Base-by-base conservation (phyloP, 192 early-diverging fungal species). In the Coemansia sp. region DNA sequence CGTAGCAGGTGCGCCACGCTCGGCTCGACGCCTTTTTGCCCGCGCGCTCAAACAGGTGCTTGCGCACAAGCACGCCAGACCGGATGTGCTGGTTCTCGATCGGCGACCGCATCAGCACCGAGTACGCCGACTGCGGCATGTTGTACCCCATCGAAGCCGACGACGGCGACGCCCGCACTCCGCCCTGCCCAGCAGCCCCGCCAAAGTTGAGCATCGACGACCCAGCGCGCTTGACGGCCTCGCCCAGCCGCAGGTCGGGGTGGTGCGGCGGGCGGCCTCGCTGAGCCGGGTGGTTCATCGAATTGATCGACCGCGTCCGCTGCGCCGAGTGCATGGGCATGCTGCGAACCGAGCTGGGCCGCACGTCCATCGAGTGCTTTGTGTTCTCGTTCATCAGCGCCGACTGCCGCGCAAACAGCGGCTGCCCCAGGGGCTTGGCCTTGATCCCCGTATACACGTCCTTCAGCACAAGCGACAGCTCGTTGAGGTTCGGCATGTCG, bases 11-110 rank as follows among this genome's bases (percentile, higher is more conserved):
- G 66, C 85, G 85, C 96, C 96, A 97, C n/a, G 87, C 87, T 13
- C 95, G 90, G 76, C 94, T 86, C 44, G 91, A 91, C 8, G 93
- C 92, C 83, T 93, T 94, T 65, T 93, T 89, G 60, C 89, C 91
- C 0, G 85, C 86, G 16, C 86, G 79, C 65, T 94, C 94, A 75
- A 91, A 87, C 63, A 93, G 71, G 75, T 96, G 93, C 80, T 98
- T 98, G 55, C 95, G 87, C 73, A 94, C 90, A 36, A 98, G 86
- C 15, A 94, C 77, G 15, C 84, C 84, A 13, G 84, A 80, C 22
- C 84, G 73, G 44, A 85, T 85, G 52, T 79, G 75, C 71, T 79
- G 78, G 52, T 82, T 80, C 67, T 85, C 84, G 18, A 82, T 72
- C 20, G 84, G 77, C 41, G 84, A 85, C 62, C 83, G 83, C 70